A percentile compares a stretch with the other conserved stretches of the same genome.
phyloP scores from a whole-genome alignment of 2,329 filamentous ascomycete genomes.

The Tolypocladium album region DNA sequence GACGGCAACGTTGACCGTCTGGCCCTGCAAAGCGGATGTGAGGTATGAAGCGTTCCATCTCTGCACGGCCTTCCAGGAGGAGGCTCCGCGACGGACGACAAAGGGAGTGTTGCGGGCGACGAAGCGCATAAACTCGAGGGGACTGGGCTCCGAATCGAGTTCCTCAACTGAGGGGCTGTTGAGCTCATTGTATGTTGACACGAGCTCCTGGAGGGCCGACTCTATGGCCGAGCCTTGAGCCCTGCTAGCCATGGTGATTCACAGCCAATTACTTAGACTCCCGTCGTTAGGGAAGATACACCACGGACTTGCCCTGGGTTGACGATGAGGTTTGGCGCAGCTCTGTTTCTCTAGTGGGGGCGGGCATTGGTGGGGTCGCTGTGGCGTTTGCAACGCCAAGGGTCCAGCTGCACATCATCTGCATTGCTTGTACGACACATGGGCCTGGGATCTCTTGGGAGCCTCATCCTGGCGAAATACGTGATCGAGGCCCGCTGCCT shows the following conservation, averaged over 20 bases:
- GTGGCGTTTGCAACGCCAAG: background rate
- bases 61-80: conserved; percentile 49
- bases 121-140: conserved; percentile 71
- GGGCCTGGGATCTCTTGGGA: background rate
- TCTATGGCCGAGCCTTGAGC: conserved; percentile 1
- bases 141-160: conserved; percentile 53
- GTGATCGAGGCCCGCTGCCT: background rate
- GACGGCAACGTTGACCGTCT: conserved; percentile 62
- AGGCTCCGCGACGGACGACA: conserved; percentile 53
- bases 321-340: background rate
- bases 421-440: background rate
- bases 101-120: conserved; percentile 67
- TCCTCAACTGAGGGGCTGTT: conserved; percentile 52
- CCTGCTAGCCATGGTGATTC: background rate
- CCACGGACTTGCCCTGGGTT: background rate
- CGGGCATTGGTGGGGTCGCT: background rate
- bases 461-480: background rate
- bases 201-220: conserved; percentile 32
- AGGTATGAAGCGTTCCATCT: conserved; percentile 56
- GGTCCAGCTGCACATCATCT: background rate
- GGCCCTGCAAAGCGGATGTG: conserved; percentile 37
- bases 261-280: background rate
- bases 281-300: background rate
- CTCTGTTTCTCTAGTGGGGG: background rate
- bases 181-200: conserved; percentile 63